A percentile compares a stretch with the other conserved stretches of the same genome.
These are phyloP conservation scores for Picochlorum costavermella DNA, from an alignment of 139 green algal species.

Conservation along the genomic window DNA sequence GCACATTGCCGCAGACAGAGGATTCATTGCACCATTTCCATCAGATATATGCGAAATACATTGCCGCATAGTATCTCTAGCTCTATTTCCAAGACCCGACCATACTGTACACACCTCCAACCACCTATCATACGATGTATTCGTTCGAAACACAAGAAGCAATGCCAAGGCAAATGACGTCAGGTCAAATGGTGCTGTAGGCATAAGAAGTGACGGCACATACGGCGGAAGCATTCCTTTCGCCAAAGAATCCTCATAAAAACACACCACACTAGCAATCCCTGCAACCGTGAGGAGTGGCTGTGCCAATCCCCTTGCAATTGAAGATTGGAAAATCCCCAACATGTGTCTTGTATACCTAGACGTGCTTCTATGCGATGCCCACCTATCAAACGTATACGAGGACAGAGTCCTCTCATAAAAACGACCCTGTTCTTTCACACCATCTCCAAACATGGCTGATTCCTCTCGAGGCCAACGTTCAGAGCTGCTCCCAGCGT, in stretches of 20 bases:
- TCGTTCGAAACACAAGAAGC: constrained; percentile 49
- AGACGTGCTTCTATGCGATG: constrained; percentile 16
- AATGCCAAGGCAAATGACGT: constrained; percentile 39
- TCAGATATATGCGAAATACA: constrained; percentile 17
- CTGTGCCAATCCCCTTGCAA: constrained; percentile 17
- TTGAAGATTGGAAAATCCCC: constrained; percentile 25
- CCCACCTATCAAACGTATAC: constrained; percentile 30
- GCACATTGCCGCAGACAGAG: constrained; percentile 13
- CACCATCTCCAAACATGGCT: not conserved
- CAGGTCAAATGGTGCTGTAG: constrained; percentile 27
- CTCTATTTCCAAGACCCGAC: constrained; percentile 27
- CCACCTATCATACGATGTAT: constrained; percentile 42
- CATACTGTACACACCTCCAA: constrained; percentile 42
- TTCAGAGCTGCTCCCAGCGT: too few relatives aligned
- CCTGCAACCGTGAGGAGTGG: constrained; percentile 19
- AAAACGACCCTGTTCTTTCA: not conserved
- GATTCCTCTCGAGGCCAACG: not conserved
- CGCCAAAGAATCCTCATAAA: constrained; percentile 8
- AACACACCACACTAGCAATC: constrained; percentile 12
- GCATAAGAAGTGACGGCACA: constrained; percentile 18
- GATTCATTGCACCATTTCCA: not conserved
- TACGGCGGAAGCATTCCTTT: constrained; percentile 2
- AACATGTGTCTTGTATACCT: constrained; percentile 28
- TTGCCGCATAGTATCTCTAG: constrained; percentile 37
- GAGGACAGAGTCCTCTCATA: not conserved